phyloP scores from a whole-genome alignment of 768 basidiomycete genomes.

The Termitomyces sp. region DNA sequence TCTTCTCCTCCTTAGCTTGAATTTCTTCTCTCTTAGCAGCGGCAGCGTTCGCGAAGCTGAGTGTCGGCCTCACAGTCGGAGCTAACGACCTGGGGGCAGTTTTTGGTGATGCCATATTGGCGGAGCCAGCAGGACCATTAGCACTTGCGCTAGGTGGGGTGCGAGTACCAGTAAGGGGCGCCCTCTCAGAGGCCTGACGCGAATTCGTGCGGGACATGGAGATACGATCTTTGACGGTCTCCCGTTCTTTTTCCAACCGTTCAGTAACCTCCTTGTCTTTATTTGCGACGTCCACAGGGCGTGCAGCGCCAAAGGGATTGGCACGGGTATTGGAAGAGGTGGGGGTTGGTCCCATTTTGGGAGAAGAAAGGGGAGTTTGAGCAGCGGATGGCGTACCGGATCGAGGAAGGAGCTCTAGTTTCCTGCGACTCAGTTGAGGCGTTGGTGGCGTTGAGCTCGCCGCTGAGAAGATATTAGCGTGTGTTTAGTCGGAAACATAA shows the following conservation, averaged over 20 bases:
- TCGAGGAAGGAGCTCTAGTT: conserved; percentile 83
- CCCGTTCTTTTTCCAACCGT: conserved; percentile 62
- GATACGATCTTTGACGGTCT: conserved; percentile 48
- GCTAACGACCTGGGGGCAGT: conserved; percentile 23
- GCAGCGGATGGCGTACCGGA: conserved; percentile 59
- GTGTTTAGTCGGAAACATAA: background rate
- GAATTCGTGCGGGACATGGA: conserved; percentile 50
- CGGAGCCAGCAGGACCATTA: background rate
- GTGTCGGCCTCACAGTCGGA: conserved; percentile 59
- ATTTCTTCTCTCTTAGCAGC: conserved; percentile 55
- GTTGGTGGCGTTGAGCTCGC: conserved; percentile 74
- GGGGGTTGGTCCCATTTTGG: conserved; percentile 54
- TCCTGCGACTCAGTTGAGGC: conserved; percentile 72
- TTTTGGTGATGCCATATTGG: conserved; percentile 23
- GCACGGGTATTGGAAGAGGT: conserved; percentile 33
- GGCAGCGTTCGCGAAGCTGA: conserved; percentile 83
- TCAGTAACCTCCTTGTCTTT: conserved; percentile 74
- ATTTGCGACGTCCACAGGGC: conserved; percentile 76
- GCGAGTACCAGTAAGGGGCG: conserved; percentile 22
- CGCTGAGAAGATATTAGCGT: conserved; percentile 34
- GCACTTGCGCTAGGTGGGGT: conserved; percentile 25
- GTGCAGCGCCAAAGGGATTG: conserved; percentile 88
- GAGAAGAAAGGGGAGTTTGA: conserved; percentile 75
- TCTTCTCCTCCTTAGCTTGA: conserved; percentile 8
- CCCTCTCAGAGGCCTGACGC: conserved; percentile 45